Evolutionary conservation across 2,329 filamentous ascomycete species (phyloP), one percentile per base, ranked within the genome.

Genomic region (Gaeumannomyces tritici): DNA sequence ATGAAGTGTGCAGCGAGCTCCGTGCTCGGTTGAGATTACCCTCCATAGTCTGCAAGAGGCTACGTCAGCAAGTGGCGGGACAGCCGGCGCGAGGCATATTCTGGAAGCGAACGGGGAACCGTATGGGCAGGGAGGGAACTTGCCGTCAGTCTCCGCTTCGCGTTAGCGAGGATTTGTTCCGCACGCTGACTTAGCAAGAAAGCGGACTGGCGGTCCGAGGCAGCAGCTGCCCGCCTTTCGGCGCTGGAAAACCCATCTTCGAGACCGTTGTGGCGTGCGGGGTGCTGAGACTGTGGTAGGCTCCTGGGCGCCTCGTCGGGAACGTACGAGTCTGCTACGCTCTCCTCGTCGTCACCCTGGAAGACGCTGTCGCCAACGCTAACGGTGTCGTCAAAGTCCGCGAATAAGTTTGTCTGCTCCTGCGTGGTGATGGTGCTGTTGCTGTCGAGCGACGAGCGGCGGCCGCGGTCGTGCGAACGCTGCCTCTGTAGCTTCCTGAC

Each of bases 161-260:
- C 93, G 75, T 96, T 96, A 62, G 92, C 91, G 62, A 98, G 80
- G 71, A 97, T 97, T 70, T 93, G 82, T 72, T 97, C 93, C 1
- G 93, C 93, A 69, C 91, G 85, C 67, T 88, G 87, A 73, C 91
- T 93, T 66, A 96, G 76, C 28, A 90, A 86, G 42, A 51, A 51
- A 7, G 42, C 42, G 42, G 42, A 51, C 42, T 51, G 42, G 21
- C 42, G 42, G n/a, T 51, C 42, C 21, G 42, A 51, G 42, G 42
- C 42, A n/a, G 42, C 42, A n/a, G 42, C 42, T n/a, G 42, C 42
- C 21, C 42, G 42, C 42, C 18, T 51, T 15, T 51, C 42, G 42
- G 42, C 21, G 6, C 42, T 51, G 42, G 42, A 51, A 21, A 18
- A 21, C 4, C 21, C 21, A 51, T 51, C 42, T 21, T 51, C 18